Conservation (phyloP, 768 basidiomycete species). For the Amanita polypyramis region DNA sequence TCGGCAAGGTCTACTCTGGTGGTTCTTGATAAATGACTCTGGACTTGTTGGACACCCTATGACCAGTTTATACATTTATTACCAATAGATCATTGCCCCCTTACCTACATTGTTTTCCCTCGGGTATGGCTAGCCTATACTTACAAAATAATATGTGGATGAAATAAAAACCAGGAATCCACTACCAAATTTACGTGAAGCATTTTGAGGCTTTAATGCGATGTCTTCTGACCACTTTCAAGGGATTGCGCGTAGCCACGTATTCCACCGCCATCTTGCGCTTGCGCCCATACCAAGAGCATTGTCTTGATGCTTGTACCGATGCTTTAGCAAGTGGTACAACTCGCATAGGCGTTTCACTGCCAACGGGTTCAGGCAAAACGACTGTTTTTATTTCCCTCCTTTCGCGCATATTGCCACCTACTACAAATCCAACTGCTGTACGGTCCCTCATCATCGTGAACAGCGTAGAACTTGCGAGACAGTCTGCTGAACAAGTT, state of each 20-base stretch:
- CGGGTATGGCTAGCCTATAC: constrained; percentile 33
- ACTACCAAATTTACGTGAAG: background rate
- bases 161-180: background rate
- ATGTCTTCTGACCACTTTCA: background rate
- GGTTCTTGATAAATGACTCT: constrained; percentile 40
- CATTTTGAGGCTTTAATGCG: background rate
- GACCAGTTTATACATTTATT: constrained; percentile 21
- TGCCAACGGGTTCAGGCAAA: constrained; percentile 83
- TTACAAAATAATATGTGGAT: constrained; percentile 18
- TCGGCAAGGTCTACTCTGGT: constrained; percentile 99
- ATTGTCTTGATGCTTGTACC: constrained; percentile 68
- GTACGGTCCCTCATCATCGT: constrained; percentile 72
- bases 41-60: background rate
- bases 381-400: constrained; percentile 88
- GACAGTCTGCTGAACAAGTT: constrained; percentile 74
- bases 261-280: constrained; percentile 10
- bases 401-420: constrained; percentile 49
- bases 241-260: background rate
- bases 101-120: constrained; percentile 18
- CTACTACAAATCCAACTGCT: constrained; percentile 30
- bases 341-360: constrained; percentile 71
- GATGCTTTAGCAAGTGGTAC: constrained; percentile 58
- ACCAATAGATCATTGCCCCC: constrained; percentile 26
- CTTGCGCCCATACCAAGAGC: constrained; percentile 83
- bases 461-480: constrained; percentile 81